Evolutionary conservation across 768 basidiomycete species (phyloP).

Genomic region (Suillus sp.): DNA sequence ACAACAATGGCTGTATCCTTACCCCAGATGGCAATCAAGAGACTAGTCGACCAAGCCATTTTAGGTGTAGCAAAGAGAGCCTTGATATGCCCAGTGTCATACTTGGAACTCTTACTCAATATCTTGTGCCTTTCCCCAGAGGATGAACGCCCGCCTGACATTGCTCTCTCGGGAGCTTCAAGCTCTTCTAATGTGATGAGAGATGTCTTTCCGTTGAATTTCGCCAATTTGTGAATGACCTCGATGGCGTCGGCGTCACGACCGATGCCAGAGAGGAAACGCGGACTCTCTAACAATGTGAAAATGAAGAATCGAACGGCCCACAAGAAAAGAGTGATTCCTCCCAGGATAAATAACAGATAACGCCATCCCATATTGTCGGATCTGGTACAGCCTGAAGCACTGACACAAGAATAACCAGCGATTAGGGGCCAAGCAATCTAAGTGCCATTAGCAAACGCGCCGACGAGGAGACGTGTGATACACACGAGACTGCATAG

Average conservation of each 20-base stretch:
- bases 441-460: slow-evolving; percentile 26
- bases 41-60: slow-evolving; percentile 64
- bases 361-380: slow-evolving; percentile 71
- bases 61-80: slow-evolving; percentile 63
- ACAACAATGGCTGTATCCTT: slow-evolving; percentile 27
- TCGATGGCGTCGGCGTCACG: slow-evolving; percentile 52
- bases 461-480: neutral
- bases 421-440: slow-evolving; percentile 63
- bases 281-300: slow-evolving; percentile 56
- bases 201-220: slow-evolving; percentile 48
- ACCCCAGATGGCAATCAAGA: slow-evolving; percentile 54
- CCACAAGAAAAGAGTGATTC: slow-evolving; percentile 55
- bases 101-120: slow-evolving; percentile 44
- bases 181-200: slow-evolving; percentile 49
- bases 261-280: slow-evolving; percentile 57
- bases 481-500: slow-evolving; percentile 45
- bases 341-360: slow-evolving; percentile 55
- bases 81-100: slow-evolving; percentile 49
- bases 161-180: slow-evolving; percentile 30
- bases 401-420: slow-evolving; percentile 50
- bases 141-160: slow-evolving; percentile 14
- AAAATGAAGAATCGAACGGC: slow-evolving; percentile 54
- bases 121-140: slow-evolving; percentile 23
- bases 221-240: slow-evolving; percentile 50
- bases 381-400: slow-evolving; percentile 38